Evolutionary conservation across 1,284 basidiomycete species (phyloP).

Genomic region (Meripilus lineatus): DNA sequence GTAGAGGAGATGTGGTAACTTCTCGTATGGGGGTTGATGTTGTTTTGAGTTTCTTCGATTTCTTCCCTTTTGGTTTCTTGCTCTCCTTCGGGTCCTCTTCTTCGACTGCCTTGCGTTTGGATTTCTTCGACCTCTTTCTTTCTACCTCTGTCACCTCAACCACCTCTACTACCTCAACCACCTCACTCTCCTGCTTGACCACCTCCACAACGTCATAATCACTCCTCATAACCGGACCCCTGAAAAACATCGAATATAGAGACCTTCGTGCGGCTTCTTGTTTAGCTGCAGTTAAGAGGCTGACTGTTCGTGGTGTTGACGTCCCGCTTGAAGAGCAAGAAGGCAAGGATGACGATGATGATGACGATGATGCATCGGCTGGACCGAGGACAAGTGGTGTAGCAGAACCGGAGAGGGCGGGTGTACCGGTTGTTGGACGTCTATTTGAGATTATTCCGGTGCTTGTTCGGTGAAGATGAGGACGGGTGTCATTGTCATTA

Average conservation of each 20-base stretch:
- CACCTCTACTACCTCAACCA: not conserved
- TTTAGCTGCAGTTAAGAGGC: conserved; percentile 64
- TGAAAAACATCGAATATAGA: conserved; percentile 79
- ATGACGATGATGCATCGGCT: conserved; percentile 17
- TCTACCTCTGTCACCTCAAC: conserved; percentile 4
- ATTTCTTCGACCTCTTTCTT: conserved; percentile 11
- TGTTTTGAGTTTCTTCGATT: conserved; percentile 7
- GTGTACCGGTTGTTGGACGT: conserved; percentile 49
- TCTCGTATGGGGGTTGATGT: too few relatives aligned
- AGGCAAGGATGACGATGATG: conserved; percentile 6
- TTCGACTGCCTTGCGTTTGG: too few relatives aligned
- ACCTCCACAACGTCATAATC: conserved; percentile 26
- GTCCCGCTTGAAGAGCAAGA: conserved; percentile 20
- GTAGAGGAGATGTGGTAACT: not conserved
- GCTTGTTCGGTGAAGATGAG: conserved; percentile 49
- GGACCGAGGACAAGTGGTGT: too few relatives aligned
- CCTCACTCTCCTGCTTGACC: conserved; percentile 1
- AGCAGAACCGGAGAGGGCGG: conserved; percentile 41
- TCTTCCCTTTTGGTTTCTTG: conserved; percentile 5
- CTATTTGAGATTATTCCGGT: conserved; percentile 78
- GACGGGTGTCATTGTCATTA: conserved; percentile 15
- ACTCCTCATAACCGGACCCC: conserved; percentile 61
- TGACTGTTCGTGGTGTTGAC: conserved; percentile 35
- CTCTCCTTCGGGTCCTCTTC: conserved; percentile 13
- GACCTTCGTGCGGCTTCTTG: conserved; percentile 70